These are phyloP conservation scores for Wallacemonas sp. DNA, from an alignment of 208 protist genomes.

Conservation along the genomic window DNA sequence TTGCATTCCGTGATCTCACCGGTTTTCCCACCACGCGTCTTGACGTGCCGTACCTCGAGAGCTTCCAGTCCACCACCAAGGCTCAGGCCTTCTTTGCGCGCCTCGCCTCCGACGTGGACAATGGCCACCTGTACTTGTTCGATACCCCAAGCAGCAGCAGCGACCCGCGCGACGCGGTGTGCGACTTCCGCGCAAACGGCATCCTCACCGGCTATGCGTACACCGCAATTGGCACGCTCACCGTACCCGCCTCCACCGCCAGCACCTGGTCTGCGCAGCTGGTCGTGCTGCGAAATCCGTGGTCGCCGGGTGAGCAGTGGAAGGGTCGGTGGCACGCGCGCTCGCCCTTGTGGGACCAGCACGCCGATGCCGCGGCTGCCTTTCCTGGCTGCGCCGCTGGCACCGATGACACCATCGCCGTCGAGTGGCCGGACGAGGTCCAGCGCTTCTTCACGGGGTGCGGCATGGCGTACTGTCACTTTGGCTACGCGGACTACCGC, in stretches of 20 bases:
- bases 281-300: conserved; percentile 62
- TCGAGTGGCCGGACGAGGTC: conserved; percentile 54
- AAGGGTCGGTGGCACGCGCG: conserved; percentile 48
- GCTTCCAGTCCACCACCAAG: conserved; percentile 23
- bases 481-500: conserved; percentile 51
- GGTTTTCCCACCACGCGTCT: conserved; percentile 54
- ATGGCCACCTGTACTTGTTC: conserved; percentile 50
- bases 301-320: conserved; percentile 52
- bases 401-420: conserved; percentile 39
- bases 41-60: conserved; percentile 35
- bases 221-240: conserved; percentile 34
- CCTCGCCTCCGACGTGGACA: conserved; percentile 35
- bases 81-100: conserved; percentile 47
- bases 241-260: neutral
- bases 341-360: conserved; percentile 44
- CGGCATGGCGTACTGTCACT: conserved; percentile 47
- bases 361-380: conserved; percentile 38
- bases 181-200: conserved; percentile 42
- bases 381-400: conserved; percentile 37
- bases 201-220: conserved; percentile 58
- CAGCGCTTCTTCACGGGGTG: conserved; percentile 56
- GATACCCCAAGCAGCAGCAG: conserved; percentile 45
- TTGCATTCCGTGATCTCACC: conserved; percentile 67
- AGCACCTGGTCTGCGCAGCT: conserved; percentile 17
- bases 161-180: conserved; percentile 18